phyloP scores from a whole-genome alignment of 768 basidiomycete genomes.

The Exidia glandulosa region DNA sequence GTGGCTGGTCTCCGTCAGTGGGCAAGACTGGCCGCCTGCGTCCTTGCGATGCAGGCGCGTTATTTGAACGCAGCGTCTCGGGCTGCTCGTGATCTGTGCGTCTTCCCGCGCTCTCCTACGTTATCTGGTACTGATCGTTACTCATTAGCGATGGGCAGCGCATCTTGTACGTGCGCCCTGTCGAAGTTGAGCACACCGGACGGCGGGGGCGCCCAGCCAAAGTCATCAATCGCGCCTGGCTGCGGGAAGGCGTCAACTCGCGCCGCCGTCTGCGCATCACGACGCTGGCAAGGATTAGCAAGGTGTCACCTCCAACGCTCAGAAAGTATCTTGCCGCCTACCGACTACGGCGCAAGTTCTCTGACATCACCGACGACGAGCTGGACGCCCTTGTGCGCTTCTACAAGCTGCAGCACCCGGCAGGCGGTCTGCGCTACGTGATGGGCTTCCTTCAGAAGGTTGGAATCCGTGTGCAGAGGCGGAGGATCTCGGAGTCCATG shows the following conservation, averaged over 20 bases:
- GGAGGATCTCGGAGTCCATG: not conserved
- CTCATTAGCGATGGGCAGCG: no score
- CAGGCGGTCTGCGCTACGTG: not conserved
- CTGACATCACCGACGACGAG: not conserved
- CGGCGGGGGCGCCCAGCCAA: constrained; percentile 8
- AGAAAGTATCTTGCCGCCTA: not conserved
- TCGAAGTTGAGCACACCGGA: not conserved
- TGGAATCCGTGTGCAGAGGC: not conserved
- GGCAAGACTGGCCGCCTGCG: no score
- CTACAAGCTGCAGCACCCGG: not conserved
- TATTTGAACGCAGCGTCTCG: no score
- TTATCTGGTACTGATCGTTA: no score
- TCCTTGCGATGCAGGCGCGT: no score
- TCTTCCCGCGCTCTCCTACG: no score
- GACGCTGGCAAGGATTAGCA: not conserved
- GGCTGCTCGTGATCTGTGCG: no score
- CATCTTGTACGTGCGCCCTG: not conserved
- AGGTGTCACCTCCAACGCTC: not conserved
- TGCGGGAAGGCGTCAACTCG: not conserved
- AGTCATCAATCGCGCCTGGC: constrained; percentile 2
- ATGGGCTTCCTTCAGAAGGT: not conserved
- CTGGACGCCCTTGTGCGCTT: not conserved
- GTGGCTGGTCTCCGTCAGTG: no score
- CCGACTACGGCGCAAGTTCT: not conserved
- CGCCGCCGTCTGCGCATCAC: not conserved